Evolutionary conservation across 2,329 filamentous ascomycete species (phyloP), one percentile per base, ranked within the genome.

Genomic region (Zymoseptoria passerinii): DNA sequence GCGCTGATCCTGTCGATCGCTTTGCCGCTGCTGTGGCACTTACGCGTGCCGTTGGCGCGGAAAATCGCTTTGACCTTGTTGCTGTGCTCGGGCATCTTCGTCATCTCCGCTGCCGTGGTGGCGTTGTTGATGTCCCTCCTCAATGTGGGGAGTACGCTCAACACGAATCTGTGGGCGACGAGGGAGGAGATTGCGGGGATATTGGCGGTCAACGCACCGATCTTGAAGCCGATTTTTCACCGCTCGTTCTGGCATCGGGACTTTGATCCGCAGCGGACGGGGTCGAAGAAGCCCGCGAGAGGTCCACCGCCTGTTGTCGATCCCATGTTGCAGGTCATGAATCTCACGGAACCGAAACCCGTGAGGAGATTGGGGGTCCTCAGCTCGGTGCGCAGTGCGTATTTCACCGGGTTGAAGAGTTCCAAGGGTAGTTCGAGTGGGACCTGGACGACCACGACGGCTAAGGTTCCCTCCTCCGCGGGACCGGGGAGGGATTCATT

Each of bases 91-190:
- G 71, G 72, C 27, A 29, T 73, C 6, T 73, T 74, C 57, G 68
- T 73, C 61, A 73, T 74, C 56, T 61, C 63, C 2, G 71, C 73
- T 1, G 72, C 73, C 19, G 67, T 74, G 50, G 65, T 72, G 13
- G 68, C 72, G 8, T 67, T 68, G 28, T 64, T 67, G n/a, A 65
- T 72, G 55, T 71, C 72, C 0, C 61, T 74, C 2, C 63, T 64
- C 27, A 58, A 63, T 7, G 61, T 60, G 13, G 71, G 71, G 0
- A 68, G 66, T 1, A 70, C 69, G 1, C 61, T 70, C 13, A 72
- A 67, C 55, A 73, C 74, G 54, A 74, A 75, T 52, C 60, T 66
- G n/a, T 74, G 73, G 73, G 73, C 72, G 16, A 66, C 72, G 1
- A 65, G 73, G 51, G 73, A 75, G 56, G 73, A 71, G 1, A 63